A percentile compares a stretch with the other conserved stretches of the same genome.
Evolutionary conservation across 1,284 basidiomycete species (phyloP).

Genomic region (Athelia psychrophila): DNA sequence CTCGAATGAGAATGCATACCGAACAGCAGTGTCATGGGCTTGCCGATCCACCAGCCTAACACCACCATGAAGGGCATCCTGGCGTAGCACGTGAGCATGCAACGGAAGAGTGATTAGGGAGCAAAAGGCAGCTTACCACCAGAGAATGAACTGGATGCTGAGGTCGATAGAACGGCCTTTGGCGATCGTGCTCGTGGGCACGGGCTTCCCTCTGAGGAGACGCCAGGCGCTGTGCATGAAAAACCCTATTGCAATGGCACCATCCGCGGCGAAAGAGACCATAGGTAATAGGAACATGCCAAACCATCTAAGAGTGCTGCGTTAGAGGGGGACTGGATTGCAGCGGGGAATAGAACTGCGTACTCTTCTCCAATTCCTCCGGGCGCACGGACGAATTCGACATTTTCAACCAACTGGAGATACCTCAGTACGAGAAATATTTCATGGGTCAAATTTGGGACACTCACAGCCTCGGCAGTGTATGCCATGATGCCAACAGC

Average conservation of each 20-base stretch:
- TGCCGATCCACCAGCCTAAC: constrained; percentile 55
- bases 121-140: constrained; percentile 35
- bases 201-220: constrained; percentile 32
- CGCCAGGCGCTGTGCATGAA: constrained; percentile 39
- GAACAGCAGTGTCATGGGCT: constrained; percentile 44
- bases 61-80: constrained; percentile 54
- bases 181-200: constrained; percentile 47
- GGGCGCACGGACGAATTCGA: constrained; percentile 47
- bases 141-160: constrained; percentile 64
- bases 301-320: constrained; percentile 66
- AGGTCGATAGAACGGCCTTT: constrained; percentile 61
- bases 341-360: no score
- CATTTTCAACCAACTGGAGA: constrained; percentile 47
- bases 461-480: constrained; percentile 65
- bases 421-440: neutral
- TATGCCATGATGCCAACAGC: constrained; percentile 59
- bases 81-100: no score
- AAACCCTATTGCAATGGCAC: constrained; percentile 49
- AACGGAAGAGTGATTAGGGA: no score
- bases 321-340: no score
- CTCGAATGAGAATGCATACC: constrained; percentile 27
- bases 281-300: constrained; percentile 67
- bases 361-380: constrained; percentile 48
- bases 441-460: neutral
- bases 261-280: constrained; percentile 69